phyloP scores from a whole-genome alignment of 2,329 filamentous ascomycete genomes.

The Paraphaeosphaeria sporulosa region DNA sequence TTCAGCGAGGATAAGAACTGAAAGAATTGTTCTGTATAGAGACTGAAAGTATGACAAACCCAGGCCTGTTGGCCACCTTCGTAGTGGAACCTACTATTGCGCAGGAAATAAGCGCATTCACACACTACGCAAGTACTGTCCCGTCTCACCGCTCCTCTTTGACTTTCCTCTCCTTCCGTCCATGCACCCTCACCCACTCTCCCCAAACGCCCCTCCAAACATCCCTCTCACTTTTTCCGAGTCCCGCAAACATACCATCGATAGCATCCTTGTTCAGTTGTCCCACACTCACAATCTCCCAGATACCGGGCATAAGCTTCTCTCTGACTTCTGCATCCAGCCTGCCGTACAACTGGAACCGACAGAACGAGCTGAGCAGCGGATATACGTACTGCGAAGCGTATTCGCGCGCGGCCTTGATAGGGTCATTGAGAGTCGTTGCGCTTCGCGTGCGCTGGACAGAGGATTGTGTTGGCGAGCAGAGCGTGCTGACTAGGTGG shows the following conservation, averaged over 20 bases:
- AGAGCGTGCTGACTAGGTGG: slow-evolving; percentile 66
- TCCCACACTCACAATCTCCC: slow-evolving; percentile 45
- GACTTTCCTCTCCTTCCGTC: slow-evolving; percentile 24
- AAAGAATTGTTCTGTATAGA: neutral
- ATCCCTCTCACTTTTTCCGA: slow-evolving; percentile 42
- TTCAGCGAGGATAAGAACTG: neutral
- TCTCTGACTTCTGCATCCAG: slow-evolving; percentile 62
- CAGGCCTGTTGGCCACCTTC: neutral
- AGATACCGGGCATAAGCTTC: slow-evolving; percentile 65
- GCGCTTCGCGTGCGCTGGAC: slow-evolving; percentile 53
- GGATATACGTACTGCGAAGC: slow-evolving; percentile 66
- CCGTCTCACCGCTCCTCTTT: neutral
- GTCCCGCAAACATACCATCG: slow-evolving; percentile 48
- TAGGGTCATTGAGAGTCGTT: slow-evolving; percentile 62
- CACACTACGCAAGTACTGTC: neutral
- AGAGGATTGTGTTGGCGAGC: slow-evolving; percentile 66
- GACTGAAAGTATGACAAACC: neutral
- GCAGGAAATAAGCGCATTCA: neutral
- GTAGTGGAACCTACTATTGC: neutral
- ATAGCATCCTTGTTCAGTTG: slow-evolving; percentile 39
- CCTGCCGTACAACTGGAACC: slow-evolving; percentile 58
- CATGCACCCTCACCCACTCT: slow-evolving; percentile 43
- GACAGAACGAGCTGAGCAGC: slow-evolving; percentile 64
- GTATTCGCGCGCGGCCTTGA: slow-evolving; percentile 65
- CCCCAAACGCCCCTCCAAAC: slow-evolving; percentile 48